These are phyloP conservation scores for Metroxylon sagu DNA, from an alignment of 176 grass and related monocot species.

Conservation along the genomic window DNA sequence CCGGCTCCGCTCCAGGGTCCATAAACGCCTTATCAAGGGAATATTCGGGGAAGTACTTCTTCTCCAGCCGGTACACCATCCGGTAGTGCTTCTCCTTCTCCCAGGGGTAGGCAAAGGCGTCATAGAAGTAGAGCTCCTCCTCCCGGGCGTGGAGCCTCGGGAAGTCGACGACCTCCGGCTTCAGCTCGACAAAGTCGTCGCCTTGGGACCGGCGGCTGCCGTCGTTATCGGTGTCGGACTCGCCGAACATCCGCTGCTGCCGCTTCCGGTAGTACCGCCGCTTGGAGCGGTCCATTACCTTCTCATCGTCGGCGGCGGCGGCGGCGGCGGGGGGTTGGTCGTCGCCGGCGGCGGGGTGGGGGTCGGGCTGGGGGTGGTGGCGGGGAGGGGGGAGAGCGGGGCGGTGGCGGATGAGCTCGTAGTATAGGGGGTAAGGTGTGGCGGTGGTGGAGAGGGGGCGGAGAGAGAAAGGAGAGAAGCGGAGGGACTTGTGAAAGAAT, in stretches of 20 bases:
- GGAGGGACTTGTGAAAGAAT: background rate
- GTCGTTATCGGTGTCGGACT: conserved; percentile 15
- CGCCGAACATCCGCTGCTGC: conserved; percentile 23
- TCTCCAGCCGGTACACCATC: conserved; percentile 93
- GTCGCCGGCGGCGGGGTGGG: conserved; percentile 1
- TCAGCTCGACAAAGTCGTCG: conserved; percentile 55
- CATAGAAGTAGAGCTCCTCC: conserved; percentile 94
- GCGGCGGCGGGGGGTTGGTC: background rate
- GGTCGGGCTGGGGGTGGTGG: conserved; percentile 12
- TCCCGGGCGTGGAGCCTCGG: conserved; percentile 83
- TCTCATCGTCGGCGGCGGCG: background rate
- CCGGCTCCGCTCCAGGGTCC: conserved; percentile 22
- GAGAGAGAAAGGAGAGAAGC: conserved; percentile 2
- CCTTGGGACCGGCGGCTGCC: conserved; percentile 2
- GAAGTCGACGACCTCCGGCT: conserved; percentile 81
- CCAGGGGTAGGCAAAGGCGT: conserved; percentile 86
- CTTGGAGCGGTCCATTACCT: conserved; percentile 43
- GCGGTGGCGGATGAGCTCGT: conserved; percentile 70
- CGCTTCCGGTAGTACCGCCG: conserved; percentile 41
- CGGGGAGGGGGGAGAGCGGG: conserved; percentile 25
- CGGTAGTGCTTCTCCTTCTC: conserved; percentile 98
- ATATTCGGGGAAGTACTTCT: conserved; percentile 91
- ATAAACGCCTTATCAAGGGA: conserved; percentile 90
- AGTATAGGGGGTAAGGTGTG: conserved; percentile 81
- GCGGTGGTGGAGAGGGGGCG: conserved; percentile 57